Evolutionary conservation across 805 yeast species (phyloP), one percentile per base, ranked within the genome.

Genomic region (Jamesozyma lodderae): DNA sequence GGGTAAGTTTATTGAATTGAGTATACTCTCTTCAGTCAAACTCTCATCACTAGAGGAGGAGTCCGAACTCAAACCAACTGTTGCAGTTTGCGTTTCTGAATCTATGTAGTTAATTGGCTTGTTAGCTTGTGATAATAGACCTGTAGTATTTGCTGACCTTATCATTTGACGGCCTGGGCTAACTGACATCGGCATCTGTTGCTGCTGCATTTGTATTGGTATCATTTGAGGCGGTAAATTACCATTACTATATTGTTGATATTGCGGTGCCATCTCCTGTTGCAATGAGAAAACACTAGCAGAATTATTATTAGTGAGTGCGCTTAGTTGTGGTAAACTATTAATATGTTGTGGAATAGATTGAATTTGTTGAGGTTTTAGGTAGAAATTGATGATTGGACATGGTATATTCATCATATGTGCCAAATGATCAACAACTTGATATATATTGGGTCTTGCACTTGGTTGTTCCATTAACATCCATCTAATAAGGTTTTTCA

Each of bases 371-470:
- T 22, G 22, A 15, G 15, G 40, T 14, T 10, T 9, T 9, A 30
- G 44, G 38, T 68, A 63, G 41, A 60, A 66, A 40, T 67, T 63
- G 13, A 52, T 50, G 11, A 68, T 56, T 20, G 72, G 67, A 14
- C 59, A 72, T 23, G 68, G 68, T 10, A 64, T 52, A 16, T 73
- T 72, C 55, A 75, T 71, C 73, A 82, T 73, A 36, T 66, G 66
- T 43, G 81, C 75, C 5, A 81, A 65, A 55, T 81, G 88, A 35
- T 76, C 83, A 22, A 83, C 57, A 18, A 81, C 64, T 54, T 82
- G 90, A 41, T 73, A 76, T 3, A 79, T 79, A 42, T 77, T 80
- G 7, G 94, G 94, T 51, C 94, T 70, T 40, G 75, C 67, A 32
- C 73, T 65, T 3, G 92, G 92, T 52, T 81, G 78, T 27, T 69